These are phyloP conservation scores for Penicillium griseofulvum DNA, from an alignment of 2,329 filamentous ascomycete species.

Conservation along the genomic window DNA sequence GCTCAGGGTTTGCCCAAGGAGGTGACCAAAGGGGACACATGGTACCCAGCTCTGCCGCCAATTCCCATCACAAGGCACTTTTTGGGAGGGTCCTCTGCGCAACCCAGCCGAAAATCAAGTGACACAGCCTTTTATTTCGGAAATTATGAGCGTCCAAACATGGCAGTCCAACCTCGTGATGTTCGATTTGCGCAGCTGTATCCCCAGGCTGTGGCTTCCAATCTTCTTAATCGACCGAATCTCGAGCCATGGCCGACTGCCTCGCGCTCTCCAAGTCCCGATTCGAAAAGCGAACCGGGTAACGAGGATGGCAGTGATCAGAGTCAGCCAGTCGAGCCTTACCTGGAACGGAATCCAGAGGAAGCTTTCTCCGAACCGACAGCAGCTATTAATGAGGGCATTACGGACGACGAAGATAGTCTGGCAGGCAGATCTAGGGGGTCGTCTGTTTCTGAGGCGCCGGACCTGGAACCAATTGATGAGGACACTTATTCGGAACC, in stretches of 20 bases:
- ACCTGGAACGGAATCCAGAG: background rate
- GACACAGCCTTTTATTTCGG: background rate
- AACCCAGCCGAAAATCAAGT: background rate
- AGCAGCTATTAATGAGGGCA: background rate
- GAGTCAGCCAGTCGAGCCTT: background rate
- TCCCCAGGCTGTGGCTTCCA: background rate
- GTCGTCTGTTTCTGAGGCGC: background rate
- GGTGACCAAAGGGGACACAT: background rate
- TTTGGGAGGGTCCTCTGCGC: background rate
- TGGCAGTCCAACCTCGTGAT: background rate
- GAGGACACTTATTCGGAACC: background rate
- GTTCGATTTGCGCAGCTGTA: background rate
- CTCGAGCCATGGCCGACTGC: background rate
- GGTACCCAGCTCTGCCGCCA: slow-evolving; percentile 2
- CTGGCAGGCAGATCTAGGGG: background rate
- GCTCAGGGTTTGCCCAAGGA: background rate
- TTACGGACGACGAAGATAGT: background rate
- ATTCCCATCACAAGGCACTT: background rate
- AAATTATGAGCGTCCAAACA: background rate
- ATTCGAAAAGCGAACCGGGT: background rate
- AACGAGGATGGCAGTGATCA: background rate
- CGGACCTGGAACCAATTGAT: background rate
- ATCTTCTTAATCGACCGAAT: background rate
- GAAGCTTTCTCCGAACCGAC: background rate
- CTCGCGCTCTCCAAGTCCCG: background rate